Evolutionary conservation across 2,329 filamentous ascomycete species (phyloP).

Genomic region (Aspergillus aculeatus): DNA sequence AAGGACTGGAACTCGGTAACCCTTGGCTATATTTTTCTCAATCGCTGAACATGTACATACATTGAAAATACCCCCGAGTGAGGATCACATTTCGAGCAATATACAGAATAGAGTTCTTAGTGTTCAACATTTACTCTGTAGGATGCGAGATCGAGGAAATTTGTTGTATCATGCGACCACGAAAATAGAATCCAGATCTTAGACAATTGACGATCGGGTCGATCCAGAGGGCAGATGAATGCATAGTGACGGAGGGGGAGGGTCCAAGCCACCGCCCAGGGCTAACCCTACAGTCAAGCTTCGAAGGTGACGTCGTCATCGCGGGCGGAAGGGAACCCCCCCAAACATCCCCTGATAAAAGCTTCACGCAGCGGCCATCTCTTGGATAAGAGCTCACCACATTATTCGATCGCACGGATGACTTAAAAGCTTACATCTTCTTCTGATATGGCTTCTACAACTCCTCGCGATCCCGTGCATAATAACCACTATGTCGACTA

Average conservation of each 20-base stretch:
- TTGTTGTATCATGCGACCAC: not conserved
- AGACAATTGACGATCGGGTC: not conserved
- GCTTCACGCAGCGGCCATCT: not conserved
- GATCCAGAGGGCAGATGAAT: not conserved
- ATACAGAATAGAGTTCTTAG: no score
- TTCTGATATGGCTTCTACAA: conserved; percentile 29
- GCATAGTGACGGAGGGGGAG: not conserved
- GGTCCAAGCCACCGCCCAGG: conserved; percentile 1
- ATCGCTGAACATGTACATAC: no score
- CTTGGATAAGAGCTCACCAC: not conserved
- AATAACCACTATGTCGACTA: conserved; percentile 78
- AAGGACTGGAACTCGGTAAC: not conserved
- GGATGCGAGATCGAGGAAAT: not conserved
- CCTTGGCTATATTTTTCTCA: not conserved
- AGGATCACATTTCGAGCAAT: no score
- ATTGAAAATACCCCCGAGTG: no score
- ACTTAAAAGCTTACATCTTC: not conserved
- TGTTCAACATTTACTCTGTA: not conserved
- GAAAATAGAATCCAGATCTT: not conserved
- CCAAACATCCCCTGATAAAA: not conserved
- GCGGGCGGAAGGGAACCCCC: not conserved
- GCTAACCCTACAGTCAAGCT: conserved; percentile 7
- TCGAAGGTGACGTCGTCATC: conserved; percentile 9
- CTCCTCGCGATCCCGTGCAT: conserved; percentile 32
- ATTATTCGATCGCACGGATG: not conserved